These are phyloP conservation scores for Lotmaria passim DNA, from an alignment of 208 protist genomes.

Conservation along the genomic window DNA sequence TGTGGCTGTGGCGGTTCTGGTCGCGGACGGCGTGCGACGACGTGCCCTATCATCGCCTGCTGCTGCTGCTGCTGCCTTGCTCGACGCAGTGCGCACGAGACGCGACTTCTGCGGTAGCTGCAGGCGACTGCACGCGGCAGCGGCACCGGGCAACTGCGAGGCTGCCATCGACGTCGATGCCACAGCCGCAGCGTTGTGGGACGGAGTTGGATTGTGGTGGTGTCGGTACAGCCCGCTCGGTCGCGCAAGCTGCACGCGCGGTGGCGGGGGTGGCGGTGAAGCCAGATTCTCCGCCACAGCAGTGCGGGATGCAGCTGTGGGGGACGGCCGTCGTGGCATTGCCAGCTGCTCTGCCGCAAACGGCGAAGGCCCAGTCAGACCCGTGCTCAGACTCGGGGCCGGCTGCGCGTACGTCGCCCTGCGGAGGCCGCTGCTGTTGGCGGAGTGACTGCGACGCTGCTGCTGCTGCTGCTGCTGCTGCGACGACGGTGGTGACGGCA, in stretches of 20 bases:
- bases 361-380: slow-evolving; percentile 9
- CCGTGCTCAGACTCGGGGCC: slow-evolving; percentile 16
- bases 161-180: slow-evolving; percentile 25
- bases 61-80: too few species aligned
- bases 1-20: not conserved
- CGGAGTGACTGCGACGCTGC: slow-evolving; percentile 16
- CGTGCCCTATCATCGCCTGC: not conserved
- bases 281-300: too few species aligned
- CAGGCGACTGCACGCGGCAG: slow-evolving; percentile 23
- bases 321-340: slow-evolving; percentile 22
- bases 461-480: not conserved
- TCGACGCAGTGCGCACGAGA: slow-evolving; percentile 18
- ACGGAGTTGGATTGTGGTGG: not conserved
- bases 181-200: too few species aligned
- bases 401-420: slow-evolving; percentile 10
- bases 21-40: slow-evolving; percentile 16
- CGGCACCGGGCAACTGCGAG: slow-evolving; percentile 26
- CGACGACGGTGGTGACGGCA: not conserved
- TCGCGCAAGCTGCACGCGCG: slow-evolving; percentile 27
- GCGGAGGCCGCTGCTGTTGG: slow-evolving; percentile 1
- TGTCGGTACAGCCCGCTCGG: slow-evolving; percentile 14
- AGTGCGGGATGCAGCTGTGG: not conserved
- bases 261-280: slow-evolving; percentile 15
- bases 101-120: slow-evolving; percentile 10
- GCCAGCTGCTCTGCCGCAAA: slow-evolving; percentile 25